Base-by-base conservation (phyloP, 768 basidiomycete genomes). In the Lyophyllum semitale region DNA sequence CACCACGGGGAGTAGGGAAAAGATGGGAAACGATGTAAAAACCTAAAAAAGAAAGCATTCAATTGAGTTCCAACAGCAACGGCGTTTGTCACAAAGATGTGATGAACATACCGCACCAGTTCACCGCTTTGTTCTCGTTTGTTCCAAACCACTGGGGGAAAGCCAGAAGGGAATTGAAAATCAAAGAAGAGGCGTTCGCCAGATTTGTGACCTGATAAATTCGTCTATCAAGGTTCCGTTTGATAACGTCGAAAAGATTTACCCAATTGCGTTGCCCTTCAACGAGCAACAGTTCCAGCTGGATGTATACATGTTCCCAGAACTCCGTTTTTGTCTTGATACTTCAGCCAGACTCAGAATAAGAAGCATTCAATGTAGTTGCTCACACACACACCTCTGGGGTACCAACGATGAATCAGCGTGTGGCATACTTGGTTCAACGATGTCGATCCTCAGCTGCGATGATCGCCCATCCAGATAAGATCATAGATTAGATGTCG, bases 71-170 rank as follows among this genome's bases (percentile, higher is more conserved):
- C 37, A 38, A 38, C 37, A n/a, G 37, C n/a, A n/a, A 38, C 17
- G 11, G 37, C 18, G 37, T n/a, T 30, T 33, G 30, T 17, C 25
- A 42, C 46, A 20, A 29, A 15, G 29, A n/a, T 15, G 35, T 32
- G 49, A 20, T 53, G n/a, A 26, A 72, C 91, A 74, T 62, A 95
- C 95, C 95, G 75, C 88, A 88, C 95, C 95, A 98, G 66, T 96
- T 96, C 20, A 96, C 91, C 3, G 89, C 83, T 50, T 84, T 81
- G 33, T 81, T 78, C 30, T 81, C 74, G 15, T 77, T 76, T 32
- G 64, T 63, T 26, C 91, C 92, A 62, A 91, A 94, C 63, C 82
- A 73, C 23, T 78, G 65, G 12, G 76, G 71, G 59, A 88, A 95
- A 15, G 84, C 85, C 44, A 84, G 80, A 43, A 95, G 80, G 11